These are phyloP conservation scores for Cyberlindnera bimundalis DNA, from an alignment of 805 yeast species.

Conservation along the genomic window DNA sequence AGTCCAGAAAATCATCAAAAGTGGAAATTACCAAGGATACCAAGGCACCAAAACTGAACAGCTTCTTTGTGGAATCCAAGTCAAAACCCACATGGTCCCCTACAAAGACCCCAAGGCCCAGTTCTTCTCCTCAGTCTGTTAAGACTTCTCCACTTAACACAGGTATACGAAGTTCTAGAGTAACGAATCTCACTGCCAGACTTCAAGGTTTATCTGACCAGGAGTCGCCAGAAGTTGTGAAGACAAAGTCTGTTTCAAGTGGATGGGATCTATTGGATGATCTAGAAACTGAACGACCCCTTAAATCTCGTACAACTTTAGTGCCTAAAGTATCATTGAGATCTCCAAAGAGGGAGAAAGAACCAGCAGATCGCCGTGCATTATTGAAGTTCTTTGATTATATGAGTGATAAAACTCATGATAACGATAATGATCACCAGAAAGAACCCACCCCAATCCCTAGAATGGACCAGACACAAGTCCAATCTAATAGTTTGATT, in stretches of 20 bases:
- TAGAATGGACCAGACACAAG: no score
- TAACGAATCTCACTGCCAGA: neutral
- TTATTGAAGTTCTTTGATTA: slow-evolving; percentile 16
- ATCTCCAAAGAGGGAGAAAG: slow-evolving; percentile 11
- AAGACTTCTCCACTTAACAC: neutral
- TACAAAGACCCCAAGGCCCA: slow-evolving; percentile 5
- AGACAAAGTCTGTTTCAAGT: neutral
- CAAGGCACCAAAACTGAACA: slow-evolving; percentile 7
- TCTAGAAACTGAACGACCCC: slow-evolving; percentile 4
- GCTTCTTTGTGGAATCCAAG: slow-evolving; percentile 23
- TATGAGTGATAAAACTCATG: neutral
- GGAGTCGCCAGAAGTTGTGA: no score
- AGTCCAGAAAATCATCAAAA: neutral
- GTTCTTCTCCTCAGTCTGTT: neutral
- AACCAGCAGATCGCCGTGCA: slow-evolving; percentile 9
- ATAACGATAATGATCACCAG: neutral
- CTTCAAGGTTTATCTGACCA: neutral
- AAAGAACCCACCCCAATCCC: no score
- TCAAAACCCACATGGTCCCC: slow-evolving; percentile 27
- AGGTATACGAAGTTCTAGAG: neutral
- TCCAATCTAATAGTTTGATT: no score
- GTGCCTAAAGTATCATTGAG: slow-evolving; percentile 5
- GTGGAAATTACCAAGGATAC: neutral
- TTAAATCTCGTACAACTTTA: slow-evolving; percentile 2
- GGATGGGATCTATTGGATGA: slow-evolving; percentile 14